Base-by-base conservation (phyloP, 306 rosid species). In the Oemleria cerasiformis region DNA sequence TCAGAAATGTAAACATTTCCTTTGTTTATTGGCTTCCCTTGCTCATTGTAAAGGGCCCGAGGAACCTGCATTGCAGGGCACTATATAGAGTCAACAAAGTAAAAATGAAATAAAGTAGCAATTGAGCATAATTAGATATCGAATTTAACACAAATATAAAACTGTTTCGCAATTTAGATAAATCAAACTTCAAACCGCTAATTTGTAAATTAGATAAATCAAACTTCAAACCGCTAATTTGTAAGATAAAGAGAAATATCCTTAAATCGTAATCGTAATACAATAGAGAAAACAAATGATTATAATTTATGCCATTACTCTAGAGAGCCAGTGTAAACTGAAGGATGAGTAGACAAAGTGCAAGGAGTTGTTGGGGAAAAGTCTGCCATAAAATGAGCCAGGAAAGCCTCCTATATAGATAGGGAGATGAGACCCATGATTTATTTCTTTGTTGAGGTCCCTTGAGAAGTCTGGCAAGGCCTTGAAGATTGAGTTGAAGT, bases 401-500 rank as follows among this genome's bases (percentile, higher is more conserved):
- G 98, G 97, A 78, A 88, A 93, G n/a, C 83, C 98, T 20, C 96
- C 98, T 21, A 94, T 80, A 78, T 83, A 88, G 76, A 92, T 81
- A 40, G 95, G 77, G 67, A 91, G 85, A 51, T 54, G 85, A 47
- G 54, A 51, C 25, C 77, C 84, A 75, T 73, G 64, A 11, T 73
- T 71, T 38, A 61, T 74, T 67, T 86, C 86, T 55, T 75, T 81
- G 20, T 61, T 75, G 25, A 91, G 82, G 16, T 82, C 47, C 39
- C 53, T 84, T 20, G 86, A 88, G 80, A 94, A 91, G 25, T 91
- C 96, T 2, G 98, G 98, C 67, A 91, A 75, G 70, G 86, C 79
- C 84, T 94, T 84, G 70, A 94, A 91, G 84, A 94, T 85, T 39
- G 98, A 84, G 82, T 94, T 94, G 91, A 94, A 94, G 86, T 94